phyloP scores from a whole-genome alignment of 345 rosid genomes.

The Bruguiera parviflora region DNA sequence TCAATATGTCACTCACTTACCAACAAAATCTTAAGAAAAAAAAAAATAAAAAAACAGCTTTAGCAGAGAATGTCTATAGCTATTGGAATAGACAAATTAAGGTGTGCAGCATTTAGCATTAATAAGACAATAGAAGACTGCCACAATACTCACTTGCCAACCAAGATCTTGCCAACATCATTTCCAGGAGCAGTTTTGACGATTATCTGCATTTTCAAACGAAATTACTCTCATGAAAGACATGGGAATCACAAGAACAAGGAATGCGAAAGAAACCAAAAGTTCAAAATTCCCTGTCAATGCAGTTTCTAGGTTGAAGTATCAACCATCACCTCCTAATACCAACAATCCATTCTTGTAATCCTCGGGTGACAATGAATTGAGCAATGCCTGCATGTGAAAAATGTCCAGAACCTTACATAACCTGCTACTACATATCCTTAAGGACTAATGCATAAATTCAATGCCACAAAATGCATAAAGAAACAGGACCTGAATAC shows the following conservation, averaged over 20 bases:
- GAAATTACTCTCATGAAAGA: conserved; percentile 8
- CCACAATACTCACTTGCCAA: conserved; percentile 56
- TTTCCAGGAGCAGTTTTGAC: conserved; percentile 94
- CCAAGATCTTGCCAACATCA: conserved; percentile 77
- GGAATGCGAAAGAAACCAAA: not conserved
- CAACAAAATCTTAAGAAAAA: no score
- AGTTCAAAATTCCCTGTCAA: not conserved
- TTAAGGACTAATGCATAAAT: conserved; percentile 5
- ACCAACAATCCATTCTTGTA: conserved; percentile 71
- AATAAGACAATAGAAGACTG: conserved; percentile 7
- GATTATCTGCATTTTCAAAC: conserved; percentile 58
- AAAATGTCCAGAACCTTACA: conserved; percentile 2
- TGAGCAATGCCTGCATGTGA: conserved; percentile 64
- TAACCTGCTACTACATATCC: not conserved
- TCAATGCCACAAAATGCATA: not conserved
- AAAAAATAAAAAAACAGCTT: no score
- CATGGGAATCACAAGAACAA: conserved; percentile 1
- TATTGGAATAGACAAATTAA: no score
- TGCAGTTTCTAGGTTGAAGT: conserved; percentile 77
- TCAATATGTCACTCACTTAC: no score
- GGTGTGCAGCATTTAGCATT: conserved; percentile 1
- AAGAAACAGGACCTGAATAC: conserved; percentile 73
- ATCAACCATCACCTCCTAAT: conserved; percentile 93
- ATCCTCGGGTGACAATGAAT: conserved; percentile 77
- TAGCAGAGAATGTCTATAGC: no score